Evolutionary conservation across 2,329 filamentous ascomycete species (phyloP), one percentile per base, ranked within the genome.

Genomic region (Truncatella angustata): DNA sequence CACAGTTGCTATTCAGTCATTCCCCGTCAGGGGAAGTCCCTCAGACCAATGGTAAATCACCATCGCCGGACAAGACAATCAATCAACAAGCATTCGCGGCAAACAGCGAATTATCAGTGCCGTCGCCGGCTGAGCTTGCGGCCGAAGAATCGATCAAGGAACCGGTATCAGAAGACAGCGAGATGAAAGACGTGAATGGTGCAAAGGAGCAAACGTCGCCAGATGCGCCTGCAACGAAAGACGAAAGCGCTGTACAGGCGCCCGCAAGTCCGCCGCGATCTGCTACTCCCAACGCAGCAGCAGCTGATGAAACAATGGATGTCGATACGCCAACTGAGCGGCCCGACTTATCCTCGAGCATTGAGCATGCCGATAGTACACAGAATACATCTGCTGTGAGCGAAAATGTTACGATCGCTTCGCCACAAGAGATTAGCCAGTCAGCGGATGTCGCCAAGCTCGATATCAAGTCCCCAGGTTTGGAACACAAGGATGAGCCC

Each of bases 341-440:
- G 4, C 51, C 56, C 12, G 60, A 61, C 39, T 20, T 55, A 5
- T 49, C 52, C 4, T 58, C 63, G 3, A 62, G 54, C 36, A 54
- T 49, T 11, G 57, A 64, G 34, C 59, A 57, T 24, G 57, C 34
- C 10, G 54, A 60, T 30, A 60, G 60, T 28, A 59, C 55, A 11
- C 56, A 62, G 45, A 55, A 63, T 5, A 61, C 63, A 36, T 52
- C 59, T n/a, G 20, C 50, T 35, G 21, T 54, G 14, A 61, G 58
- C 46, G 62, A 63, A 49, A 54, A 56, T 9, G 56, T 58, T 1
- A 39, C 51, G 21, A 56, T 54, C 43, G 58, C 60, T 34, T 68
- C 68, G 46, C 66, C 68, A 32, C 60, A 62, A 51, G 64, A 66
- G 23, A 60, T 62, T 37, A 65, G 54, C 49, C 66, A 69, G 46